Evolutionary conservation across 768 basidiomycete genomes (phyloP), one percentile per base, ranked within the genome.

Genomic region (Suillus luteus): DNA sequence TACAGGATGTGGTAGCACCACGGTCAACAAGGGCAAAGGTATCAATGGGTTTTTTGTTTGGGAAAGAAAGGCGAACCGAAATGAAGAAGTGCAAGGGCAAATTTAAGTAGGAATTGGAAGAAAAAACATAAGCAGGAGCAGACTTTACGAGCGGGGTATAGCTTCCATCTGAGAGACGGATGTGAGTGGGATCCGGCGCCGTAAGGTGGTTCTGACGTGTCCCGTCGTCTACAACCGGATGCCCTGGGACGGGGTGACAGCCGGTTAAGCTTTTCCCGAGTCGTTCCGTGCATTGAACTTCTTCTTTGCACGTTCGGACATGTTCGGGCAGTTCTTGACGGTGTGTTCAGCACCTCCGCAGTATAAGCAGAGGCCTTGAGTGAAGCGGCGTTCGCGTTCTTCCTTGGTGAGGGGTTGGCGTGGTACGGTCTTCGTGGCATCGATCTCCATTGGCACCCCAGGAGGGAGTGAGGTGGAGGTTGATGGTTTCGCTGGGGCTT

Each of bases 11-110:
- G 1, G 76, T 73, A 31, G 77, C 75, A 35, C 80, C 77, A 59
- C 60, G 76, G 64, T 81, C 77, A 59, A 81, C 61, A 27, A 81
- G 70, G 31, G 76, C 78, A 62, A 70, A 77, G 6, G 75, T 80
- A 10, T 64, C 38, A 58, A 64, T 59, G 58, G 51, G 43, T 52
- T 68, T 46, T 51, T 31, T 43, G 62, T 63, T 59, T 59, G 44
- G 60, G 12, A 48, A 60, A 38, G 59, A 65, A 55, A 46, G 44
- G 5, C 10, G 3, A 5, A 46, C 44, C 3, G 44, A 46, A 9
- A 46, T 46, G 4, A 46, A 46, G 44, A 46, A 46, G 9, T 46
- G 44, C 4, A 46, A 12, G 10, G 44, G 44, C 2, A 4, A 46
- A 1, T 46, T 46, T 10, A 22, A 46, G n/a, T 46, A 46, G 1